phyloP scores from a whole-genome alignment of 2,329 filamentous ascomycete species.

The Grosmannia huntii region DNA sequence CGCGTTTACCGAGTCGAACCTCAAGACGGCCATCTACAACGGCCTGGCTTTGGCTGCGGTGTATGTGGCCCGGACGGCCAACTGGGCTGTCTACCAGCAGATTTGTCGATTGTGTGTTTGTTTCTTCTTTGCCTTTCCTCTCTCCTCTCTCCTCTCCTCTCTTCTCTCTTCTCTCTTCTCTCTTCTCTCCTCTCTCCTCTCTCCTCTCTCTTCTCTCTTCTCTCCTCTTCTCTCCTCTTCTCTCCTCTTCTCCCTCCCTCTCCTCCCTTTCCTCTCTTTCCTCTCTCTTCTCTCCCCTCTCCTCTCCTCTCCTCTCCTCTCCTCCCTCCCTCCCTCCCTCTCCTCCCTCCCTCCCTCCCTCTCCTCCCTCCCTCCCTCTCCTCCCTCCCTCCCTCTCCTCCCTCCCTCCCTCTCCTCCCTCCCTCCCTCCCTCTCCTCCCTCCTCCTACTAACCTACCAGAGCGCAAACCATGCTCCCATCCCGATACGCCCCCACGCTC shows the following conservation, averaged over 20 bases:
- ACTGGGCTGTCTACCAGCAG: constrained; percentile 19
- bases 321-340: no score
- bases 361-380: no score
- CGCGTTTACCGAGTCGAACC: constrained; percentile 66
- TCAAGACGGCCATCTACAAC: constrained; percentile 60
- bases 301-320: not conserved
- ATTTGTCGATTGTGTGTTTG: constrained; percentile 24
- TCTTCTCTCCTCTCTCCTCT: not conserved
- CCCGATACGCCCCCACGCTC: constrained; percentile 27
- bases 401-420: not conserved
- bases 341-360: not conserved
- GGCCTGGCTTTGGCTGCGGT: constrained; percentile 23
- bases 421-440: not conserved
- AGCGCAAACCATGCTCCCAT: constrained; percentile 18
- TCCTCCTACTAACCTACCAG: constrained; percentile 14
- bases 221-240: no score
- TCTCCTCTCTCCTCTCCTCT: not conserved
- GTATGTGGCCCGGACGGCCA: constrained; percentile 7
- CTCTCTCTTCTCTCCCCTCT: not conserved
- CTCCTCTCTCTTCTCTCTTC: not conserved
- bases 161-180: no score
- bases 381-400: not conserved
- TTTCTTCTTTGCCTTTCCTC: not conserved
- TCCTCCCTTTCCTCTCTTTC: not conserved
- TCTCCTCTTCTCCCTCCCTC: not conserved